A percentile compares a stretch with the other conserved stretches of the same genome.
phyloP scores from a whole-genome alignment of 257 asterid species.

The Salvia rosmarinus region DNA sequence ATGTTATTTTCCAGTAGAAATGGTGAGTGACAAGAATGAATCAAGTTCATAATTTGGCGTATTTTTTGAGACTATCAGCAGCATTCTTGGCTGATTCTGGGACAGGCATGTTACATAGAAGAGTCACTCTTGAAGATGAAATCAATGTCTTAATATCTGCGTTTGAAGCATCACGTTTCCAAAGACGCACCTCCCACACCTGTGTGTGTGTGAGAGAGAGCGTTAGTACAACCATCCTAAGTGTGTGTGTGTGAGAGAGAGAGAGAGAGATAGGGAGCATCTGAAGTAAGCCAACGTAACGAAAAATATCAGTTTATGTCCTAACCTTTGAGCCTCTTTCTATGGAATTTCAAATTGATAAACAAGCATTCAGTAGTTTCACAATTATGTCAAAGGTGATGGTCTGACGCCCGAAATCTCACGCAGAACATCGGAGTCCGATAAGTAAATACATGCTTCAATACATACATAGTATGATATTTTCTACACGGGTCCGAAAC shows the following conservation, averaged over 20 bases:
- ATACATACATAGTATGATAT: no score
- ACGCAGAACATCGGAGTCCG: no score
- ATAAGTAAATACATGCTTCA: no score
- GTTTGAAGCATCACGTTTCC: constrained; percentile 49
- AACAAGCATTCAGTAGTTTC: not conserved
- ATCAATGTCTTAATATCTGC: constrained; percentile 46
- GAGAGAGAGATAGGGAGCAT: no score
- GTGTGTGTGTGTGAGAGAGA: not conserved
- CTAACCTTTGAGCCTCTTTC: no score
- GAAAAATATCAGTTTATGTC: not conserved
- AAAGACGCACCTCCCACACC: constrained; percentile 80
- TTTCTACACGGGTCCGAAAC: no score
- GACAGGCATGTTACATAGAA: constrained; percentile 66
- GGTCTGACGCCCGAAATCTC: no score
- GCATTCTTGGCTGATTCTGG: constrained; percentile 61
- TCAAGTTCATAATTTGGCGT: constrained; percentile 57
- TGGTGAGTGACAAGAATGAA: not conserved
- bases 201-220: not conserved
- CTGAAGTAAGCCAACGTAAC: no score
- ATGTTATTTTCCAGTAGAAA: not conserved
- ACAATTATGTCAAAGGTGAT: not conserved
- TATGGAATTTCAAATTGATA: no score
- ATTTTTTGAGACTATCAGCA: constrained; percentile 51
- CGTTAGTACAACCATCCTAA: not conserved
- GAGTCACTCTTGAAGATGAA: constrained; percentile 77